Conservation (phyloP, 176 grass and related monocot species). For the Carex cristatella region DNA sequence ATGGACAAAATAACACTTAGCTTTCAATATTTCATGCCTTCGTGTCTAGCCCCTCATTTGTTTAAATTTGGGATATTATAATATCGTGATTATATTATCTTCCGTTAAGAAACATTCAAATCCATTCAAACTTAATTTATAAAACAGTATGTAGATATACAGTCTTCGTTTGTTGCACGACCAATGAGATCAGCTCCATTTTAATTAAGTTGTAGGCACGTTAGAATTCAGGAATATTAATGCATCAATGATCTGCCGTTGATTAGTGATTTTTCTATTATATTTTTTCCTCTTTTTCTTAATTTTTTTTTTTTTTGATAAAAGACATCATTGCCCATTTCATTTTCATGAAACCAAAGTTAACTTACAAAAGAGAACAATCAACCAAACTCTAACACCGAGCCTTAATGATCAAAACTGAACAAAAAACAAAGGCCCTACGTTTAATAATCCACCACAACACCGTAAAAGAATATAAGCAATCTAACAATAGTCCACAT, state of each 20-base stretch:
- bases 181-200: slow-evolving; percentile 2
- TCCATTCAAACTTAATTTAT: background rate
- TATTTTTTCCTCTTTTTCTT: background rate
- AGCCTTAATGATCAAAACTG: too few relatives aligned
- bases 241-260: background rate
- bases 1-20: background rate
- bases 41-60: background rate
- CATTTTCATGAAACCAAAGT: too few relatives aligned
- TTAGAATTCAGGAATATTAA: background rate
- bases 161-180: slow-evolving; percentile 20
- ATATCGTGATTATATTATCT: background rate
- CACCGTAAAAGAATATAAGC: too few relatives aligned
- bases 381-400: too few relatives aligned
- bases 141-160: background rate
- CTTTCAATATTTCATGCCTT: slow-evolving; percentile 4
- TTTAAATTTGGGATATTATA: background rate
- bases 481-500: too few relatives aligned
- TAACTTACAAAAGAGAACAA: too few relatives aligned
- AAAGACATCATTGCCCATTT: too few relatives aligned
- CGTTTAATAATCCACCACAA: too few relatives aligned
- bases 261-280: background rate
- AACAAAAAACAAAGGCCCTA: too few relatives aligned
- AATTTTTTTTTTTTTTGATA: too few relatives aligned
- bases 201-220: slow-evolving; percentile 14
- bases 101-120: background rate